phyloP scores from a whole-genome alignment of 495 filamentous ascomycete species.

The Pseudoneurospora amorphoporcata region DNA sequence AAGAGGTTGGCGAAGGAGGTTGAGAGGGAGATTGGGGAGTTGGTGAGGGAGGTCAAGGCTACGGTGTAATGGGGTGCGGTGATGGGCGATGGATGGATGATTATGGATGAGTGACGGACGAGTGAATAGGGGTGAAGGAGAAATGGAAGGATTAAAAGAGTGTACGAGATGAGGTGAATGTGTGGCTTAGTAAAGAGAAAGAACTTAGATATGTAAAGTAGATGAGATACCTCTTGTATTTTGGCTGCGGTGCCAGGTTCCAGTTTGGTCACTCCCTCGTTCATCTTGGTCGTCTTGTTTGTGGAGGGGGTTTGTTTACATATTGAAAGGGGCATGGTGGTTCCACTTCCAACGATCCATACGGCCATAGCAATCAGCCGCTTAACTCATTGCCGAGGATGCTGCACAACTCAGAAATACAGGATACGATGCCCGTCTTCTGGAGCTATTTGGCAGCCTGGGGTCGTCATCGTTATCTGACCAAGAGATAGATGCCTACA shows the following conservation, averaged over 20 bases:
- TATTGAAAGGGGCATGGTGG: neutral
- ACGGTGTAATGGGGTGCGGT: neutral
- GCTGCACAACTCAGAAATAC: neutral
- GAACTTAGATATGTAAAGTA: neutral
- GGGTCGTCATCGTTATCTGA: neutral
- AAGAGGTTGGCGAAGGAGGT: neutral
- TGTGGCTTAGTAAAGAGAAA: neutral
- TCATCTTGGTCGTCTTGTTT: neutral
- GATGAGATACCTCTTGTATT: neutral
- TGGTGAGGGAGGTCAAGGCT: neutral
- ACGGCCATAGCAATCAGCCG: too few species aligned
- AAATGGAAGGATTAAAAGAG: too few species aligned
- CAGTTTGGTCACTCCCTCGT: neutral
- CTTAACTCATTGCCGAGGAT: neutral
- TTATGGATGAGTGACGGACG: neutral
- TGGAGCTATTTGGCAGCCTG: neutral
- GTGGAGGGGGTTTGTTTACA: neutral
- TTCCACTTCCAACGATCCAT: neutral
- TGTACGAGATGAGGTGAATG: too few species aligned
- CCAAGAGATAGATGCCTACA: neutral
- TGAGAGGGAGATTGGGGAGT: neutral
- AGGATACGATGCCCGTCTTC: too few species aligned
- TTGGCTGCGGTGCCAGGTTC: neutral
- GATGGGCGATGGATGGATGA: neutral
- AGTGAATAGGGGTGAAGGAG: too few species aligned